Evolutionary conservation across 192 early-diverging fungal genomes (phyloP).

Genomic region (Thoreauomyces humboldtii): DNA sequence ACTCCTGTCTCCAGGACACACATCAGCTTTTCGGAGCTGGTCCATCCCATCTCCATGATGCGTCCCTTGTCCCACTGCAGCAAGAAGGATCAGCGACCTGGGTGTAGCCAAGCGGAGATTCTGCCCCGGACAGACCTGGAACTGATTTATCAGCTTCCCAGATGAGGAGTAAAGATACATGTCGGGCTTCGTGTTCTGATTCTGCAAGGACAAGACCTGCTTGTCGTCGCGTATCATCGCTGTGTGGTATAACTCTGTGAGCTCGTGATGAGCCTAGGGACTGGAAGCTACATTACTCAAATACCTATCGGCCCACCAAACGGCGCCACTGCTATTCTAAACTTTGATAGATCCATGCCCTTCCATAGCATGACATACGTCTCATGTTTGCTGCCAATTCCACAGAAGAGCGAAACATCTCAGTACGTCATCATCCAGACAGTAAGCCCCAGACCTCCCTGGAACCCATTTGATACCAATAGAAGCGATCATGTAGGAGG

Average conservation of each 20-base stretch:
- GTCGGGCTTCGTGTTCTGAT: slow-evolving; percentile 71
- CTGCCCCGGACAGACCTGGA: slow-evolving; percentile 79
- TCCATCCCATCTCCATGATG: slow-evolving; percentile 94
- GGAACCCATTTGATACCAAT: slow-evolving; percentile 20
- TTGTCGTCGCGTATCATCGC: slow-evolving; percentile 92
- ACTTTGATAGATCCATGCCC: slow-evolving; percentile 80
- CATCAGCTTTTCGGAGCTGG: slow-evolving; percentile 77
- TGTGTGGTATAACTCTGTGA: slow-evolving; percentile 21
- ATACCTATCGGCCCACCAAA: slow-evolving; percentile 92
- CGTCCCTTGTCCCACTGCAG: slow-evolving; percentile 80
- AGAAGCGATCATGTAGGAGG: slow-evolving; percentile 39
- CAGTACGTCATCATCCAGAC: neutral
- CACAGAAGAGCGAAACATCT: neutral
- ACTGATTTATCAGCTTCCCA: slow-evolving; percentile 79
- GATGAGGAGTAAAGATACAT: slow-evolving; percentile 84
- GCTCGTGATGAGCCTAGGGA: neutral
- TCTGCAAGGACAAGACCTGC: slow-evolving; percentile 73
- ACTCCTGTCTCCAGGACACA: slow-evolving; percentile 84
- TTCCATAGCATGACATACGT: slow-evolving; percentile 89
- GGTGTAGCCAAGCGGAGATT: no score
- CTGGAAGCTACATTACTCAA: neutral
- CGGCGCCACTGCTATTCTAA: slow-evolving; percentile 77
- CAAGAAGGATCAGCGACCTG: no score
- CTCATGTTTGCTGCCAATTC: slow-evolving; percentile 56
- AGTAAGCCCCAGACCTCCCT: neutral